Base-by-base conservation (phyloP, 2,329 filamentous ascomycete species). In the Fusarium continuum region DNA sequence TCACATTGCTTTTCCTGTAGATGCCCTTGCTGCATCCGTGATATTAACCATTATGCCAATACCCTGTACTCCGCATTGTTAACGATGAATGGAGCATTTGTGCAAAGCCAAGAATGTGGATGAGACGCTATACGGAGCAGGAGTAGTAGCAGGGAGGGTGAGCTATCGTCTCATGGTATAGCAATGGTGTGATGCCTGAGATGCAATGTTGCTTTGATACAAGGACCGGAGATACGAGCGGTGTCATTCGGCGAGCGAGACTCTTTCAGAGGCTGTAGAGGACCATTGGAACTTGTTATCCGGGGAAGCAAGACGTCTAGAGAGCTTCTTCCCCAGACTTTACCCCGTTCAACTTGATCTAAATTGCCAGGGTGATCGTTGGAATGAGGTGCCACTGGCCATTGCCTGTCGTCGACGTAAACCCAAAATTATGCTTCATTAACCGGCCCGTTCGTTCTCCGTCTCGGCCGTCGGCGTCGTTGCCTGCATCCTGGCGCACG, bases 151-250 rank as follows among this genome's bases (percentile, higher is more conserved):
- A 34, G 19, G 34, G 25, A 44, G 17, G 25, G 14, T 35, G n/a
- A 17, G n/a, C 29, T 31, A n/a, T 34, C n/a, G 31, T 54, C 28
- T 31, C 22, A 17, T 28, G 8, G 16, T 34, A 17, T 28, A 6
- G 16, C 28, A n/a, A 47, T 65, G 51, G 46, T 39, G 31, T 51
- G 56, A 65, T 62, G 11, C 17, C 36, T 4, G 29, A 43, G 9
- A 29, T 11, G 6, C 25, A 58, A 11, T 20, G 7, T n/a, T 26
- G 10, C 11, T 6, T 14, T 31, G 14, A 25, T 4, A 11, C 4
- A 6, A 9, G 31, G 1, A 19, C 10, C 53, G 63, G 62, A 65
- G 63, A 65, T 65, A 65, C 62, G 63, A 65, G 54, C 25, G 10
- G 34, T 25, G 17, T 9, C n/a, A 11, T 39, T 64, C 62, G 63